phyloP scores from a whole-genome alignment of 164 flowering plant genomes.

The Umbellularia californica region DNA sequence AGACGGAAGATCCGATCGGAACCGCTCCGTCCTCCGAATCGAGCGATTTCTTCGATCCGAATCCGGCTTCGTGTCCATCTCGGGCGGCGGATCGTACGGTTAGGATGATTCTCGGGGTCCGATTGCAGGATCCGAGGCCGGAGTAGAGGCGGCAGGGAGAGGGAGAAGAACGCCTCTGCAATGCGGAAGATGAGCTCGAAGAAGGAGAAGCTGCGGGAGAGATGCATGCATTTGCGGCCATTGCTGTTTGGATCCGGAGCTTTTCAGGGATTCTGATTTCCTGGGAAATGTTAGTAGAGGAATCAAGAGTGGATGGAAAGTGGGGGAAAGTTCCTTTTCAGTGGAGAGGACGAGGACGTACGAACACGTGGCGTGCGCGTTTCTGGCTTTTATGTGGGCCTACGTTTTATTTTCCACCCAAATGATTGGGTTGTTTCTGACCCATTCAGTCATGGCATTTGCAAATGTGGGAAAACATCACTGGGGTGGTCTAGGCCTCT shows the following conservation, averaged over 20 bases:
- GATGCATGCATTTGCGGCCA: conserved; percentile 36
- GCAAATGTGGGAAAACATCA: too few species aligned
- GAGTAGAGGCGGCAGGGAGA: conserved; percentile 16
- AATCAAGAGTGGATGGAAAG: background rate
- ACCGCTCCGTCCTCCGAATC: conserved; percentile 5
- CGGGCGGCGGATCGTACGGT: conserved; percentile 24
- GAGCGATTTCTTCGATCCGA: conserved; percentile 20
- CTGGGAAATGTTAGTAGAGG: background rate
- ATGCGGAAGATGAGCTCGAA: background rate
- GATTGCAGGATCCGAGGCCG: conserved; percentile 18
- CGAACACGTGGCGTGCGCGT: background rate
- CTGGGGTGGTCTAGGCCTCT: too few species aligned
- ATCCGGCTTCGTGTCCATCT: conserved; percentile 13
- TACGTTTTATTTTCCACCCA: too few species aligned
- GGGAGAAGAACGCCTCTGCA: conserved; percentile 19
- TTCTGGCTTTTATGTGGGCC: too few species aligned
- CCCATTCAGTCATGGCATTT: too few species aligned
- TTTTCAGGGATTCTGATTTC: background rate
- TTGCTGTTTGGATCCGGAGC: conserved; percentile 5
- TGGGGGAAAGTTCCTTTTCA: background rate
- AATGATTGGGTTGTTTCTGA: too few species aligned
- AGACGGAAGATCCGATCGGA: conserved; percentile 14
- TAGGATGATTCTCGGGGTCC: conserved; percentile 20
- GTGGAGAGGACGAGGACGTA: background rate
- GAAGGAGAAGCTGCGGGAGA: conserved; percentile 10